Base-by-base conservation (phyloP, 2,329 filamentous ascomycete genomes). In the Spiromastix sp. region DNA sequence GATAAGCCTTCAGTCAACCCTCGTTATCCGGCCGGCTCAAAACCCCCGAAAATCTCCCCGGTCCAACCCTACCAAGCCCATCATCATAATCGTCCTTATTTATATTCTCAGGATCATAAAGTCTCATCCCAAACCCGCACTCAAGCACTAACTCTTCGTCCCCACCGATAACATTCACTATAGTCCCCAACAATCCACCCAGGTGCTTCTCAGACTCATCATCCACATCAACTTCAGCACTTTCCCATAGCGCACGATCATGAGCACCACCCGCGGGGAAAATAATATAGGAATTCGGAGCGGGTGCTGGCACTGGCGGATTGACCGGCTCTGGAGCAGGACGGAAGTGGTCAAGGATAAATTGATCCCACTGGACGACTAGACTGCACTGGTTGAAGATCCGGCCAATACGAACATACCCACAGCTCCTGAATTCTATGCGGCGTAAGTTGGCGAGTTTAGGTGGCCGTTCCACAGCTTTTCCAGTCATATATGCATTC, bases 341-440 rank as follows among this genome's bases (percentile, higher is more conserved):
- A n/a, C n/a, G n/a, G n/a, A n/a, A n/a, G n/a, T n/a, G n/a, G n/a
- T n/a, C n/a, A n/a, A n/a, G n/a, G n/a, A n/a, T n/a, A n/a, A n/a
- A n/a, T n/a, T n/a, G n/a, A n/a, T n/a, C n/a, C n/a, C n/a, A n/a
- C n/a, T n/a, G 30, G 16, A 41, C 32, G 30, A 44, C 37, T 5
- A 65, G 47, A 16, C 42, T 42, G 32, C 57, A 52, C 7, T 65
- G 59, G 37, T 64, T 56, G 30, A 66, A 52, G 17, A 49, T 49
- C 1, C 48, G 36, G 0, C 41, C 19, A 2, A 79, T 49, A 4
- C 56, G 52, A 21, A 68, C 71, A 46, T 80, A 80, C 33, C 77
- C 77, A 48, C 76, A 80, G 0, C 74, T 79, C 20, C 67, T 68
- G 54, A 80, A 69, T 1, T 64, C 61, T 19, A 79, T 54, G 10